phyloP scores from a whole-genome alignment of 257 asterid genomes.

The Euphrasia confusa region DNA sequence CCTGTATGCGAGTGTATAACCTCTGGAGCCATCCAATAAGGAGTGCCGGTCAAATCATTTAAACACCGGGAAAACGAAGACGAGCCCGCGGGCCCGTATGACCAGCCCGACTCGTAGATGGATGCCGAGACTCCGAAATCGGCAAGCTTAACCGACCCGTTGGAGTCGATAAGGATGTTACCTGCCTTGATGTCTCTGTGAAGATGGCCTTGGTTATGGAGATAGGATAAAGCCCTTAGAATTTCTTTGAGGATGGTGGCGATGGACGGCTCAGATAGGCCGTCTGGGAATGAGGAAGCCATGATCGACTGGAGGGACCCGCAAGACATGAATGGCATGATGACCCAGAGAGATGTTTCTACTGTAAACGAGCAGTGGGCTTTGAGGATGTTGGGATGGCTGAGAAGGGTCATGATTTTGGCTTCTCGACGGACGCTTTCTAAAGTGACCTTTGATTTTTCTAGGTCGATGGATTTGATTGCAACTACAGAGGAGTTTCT shows the following conservation, averaged over 20 bases:
- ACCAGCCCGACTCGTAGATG: constrained; percentile 38
- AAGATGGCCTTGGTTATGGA: constrained; percentile 76
- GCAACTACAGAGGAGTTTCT: constrained; percentile 52
- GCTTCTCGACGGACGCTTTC: constrained; percentile 68
- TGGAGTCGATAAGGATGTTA: constrained; percentile 60
- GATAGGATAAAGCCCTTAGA: constrained; percentile 51
- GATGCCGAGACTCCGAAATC: constrained; percentile 93
- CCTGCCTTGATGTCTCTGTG: constrained; percentile 80
- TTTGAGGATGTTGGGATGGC: constrained; percentile 75
- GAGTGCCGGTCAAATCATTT: constrained; percentile 70
- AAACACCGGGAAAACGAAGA: constrained; percentile 39
- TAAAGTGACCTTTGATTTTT: constrained; percentile 48
- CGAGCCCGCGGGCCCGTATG: constrained; percentile 28
- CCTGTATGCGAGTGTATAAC: constrained; percentile 75
- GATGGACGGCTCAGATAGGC: constrained; percentile 69
- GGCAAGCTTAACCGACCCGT: constrained; percentile 61
- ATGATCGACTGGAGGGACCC: constrained; percentile 81
- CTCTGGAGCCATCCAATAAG: constrained; percentile 93
- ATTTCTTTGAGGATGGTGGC: constrained; percentile 59
- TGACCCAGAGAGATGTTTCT: constrained; percentile 64
- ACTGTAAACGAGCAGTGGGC: constrained; percentile 84
- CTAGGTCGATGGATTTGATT: constrained; percentile 75
- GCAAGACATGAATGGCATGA: constrained; percentile 87
- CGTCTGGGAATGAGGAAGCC: constrained; percentile 53
- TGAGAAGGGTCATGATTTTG: constrained; percentile 57